Evolutionary conservation across 2,329 filamentous ascomycete genomes (phyloP).

Genomic region (Dactylellina haptotyla): DNA sequence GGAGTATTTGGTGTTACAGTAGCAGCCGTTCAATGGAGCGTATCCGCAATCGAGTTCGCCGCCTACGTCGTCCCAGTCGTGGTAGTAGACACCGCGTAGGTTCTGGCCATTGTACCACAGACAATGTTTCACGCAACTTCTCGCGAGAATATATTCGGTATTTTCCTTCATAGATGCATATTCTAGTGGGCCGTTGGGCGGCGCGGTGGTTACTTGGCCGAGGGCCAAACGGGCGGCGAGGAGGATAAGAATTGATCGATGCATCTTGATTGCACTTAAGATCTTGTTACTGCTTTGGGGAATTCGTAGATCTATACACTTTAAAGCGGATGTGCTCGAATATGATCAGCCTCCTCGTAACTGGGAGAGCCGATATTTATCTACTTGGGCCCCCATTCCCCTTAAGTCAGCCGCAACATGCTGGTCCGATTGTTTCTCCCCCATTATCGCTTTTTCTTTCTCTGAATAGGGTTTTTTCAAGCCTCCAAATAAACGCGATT

Average conservation of each 20-base stretch:
- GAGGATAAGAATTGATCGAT: constrained; percentile 12
- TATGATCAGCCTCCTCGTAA: not conserved
- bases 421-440: not conserved
- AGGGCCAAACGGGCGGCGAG: constrained; percentile 16
- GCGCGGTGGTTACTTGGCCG: constrained; percentile 4
- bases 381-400: too few species aligned
- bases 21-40: constrained; percentile 57
- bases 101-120: constrained; percentile 56
- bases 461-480: constrained; percentile 8
- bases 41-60: constrained; percentile 57
- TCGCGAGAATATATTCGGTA: constrained; percentile 17
- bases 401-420: too few species aligned
- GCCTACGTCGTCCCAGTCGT: constrained; percentile 57
- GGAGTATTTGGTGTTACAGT: constrained; percentile 56
- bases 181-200: not conserved
- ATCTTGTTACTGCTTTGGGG: not conserved
- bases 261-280: not conserved
- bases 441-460: not conserved
- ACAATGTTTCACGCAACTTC: constrained; percentile 57
- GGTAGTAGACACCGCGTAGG: constrained; percentile 53
- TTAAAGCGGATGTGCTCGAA: not conserved
- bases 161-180: constrained; percentile 4
- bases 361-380: too few species aligned
- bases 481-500: constrained; percentile 10
- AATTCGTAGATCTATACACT: not conserved